phyloP scores from a whole-genome alignment of 179 eudicot genomes.

The Heliamphora pulchella region DNA sequence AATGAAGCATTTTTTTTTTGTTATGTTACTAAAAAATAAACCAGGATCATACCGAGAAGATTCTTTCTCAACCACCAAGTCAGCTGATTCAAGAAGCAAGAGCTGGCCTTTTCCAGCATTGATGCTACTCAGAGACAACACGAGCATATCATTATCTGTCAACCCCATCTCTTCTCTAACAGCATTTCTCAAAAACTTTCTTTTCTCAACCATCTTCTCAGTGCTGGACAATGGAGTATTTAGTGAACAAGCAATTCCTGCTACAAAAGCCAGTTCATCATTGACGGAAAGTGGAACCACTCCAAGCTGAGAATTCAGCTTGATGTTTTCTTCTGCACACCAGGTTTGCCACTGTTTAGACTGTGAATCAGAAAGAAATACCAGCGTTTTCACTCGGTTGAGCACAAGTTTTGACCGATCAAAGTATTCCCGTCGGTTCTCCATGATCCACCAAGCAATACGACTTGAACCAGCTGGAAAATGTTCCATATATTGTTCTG shows the following conservation, averaged over 20 bases:
- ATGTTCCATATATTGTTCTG: constrained; percentile 67
- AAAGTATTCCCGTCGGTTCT: constrained; percentile 90
- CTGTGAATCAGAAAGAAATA: constrained; percentile 82
- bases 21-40: not conserved
- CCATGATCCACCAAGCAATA: constrained; percentile 99
- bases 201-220: constrained; percentile 72
- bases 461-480: constrained; percentile 74
- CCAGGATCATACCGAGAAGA: constrained; percentile 27
- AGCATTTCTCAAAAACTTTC: constrained; percentile 47
- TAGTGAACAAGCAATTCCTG: constrained; percentile 79
- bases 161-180: constrained; percentile 90
- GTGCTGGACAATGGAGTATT: constrained; percentile 69
- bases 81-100: constrained; percentile 80
- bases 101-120: constrained; percentile 93
- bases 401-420: constrained; percentile 73
- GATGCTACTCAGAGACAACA: constrained; percentile 79
- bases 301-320: constrained; percentile 46
- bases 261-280: constrained; percentile 92
- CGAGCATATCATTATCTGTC: constrained; percentile 79
- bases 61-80: constrained; percentile 34
- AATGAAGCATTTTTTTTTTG: not conserved
- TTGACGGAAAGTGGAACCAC: constrained; percentile 87
- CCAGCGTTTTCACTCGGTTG: constrained; percentile 74
- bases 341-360: constrained; percentile 87
- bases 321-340: constrained; percentile 76